Conservation (phyloP, 495 filamentous ascomycete species). For the Oidiodendron maius region DNA sequence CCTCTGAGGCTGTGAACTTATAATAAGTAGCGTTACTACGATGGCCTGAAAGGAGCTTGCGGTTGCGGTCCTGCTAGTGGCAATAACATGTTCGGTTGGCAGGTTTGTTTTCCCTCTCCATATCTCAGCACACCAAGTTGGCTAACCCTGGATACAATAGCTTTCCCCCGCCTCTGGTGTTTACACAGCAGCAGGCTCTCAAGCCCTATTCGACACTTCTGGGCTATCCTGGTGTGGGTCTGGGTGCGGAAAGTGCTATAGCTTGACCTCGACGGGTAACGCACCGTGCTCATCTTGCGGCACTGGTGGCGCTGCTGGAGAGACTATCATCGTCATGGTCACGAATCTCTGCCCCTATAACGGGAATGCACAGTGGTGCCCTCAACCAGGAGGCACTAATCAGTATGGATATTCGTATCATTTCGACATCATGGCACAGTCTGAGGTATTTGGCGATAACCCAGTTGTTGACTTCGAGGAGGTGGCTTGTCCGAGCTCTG, state of each 20-base stretch:
- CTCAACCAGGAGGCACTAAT: conserved; percentile 24
- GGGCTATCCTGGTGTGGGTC: conserved; percentile 28
- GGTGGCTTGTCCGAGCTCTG: conserved; percentile 25
- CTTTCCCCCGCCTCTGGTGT: conserved; percentile 11
- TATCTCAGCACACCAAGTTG: not conserved
- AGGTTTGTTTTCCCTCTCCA: conserved; percentile 11
- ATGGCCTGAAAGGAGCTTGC: conserved; percentile 29
- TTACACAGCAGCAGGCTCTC: conserved; percentile 29
- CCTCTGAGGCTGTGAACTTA: no score
- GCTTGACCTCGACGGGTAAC: conserved; percentile 31
- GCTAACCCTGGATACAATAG: conserved; percentile 1
- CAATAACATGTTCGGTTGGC: conserved; percentile 21
- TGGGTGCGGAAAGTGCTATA: conserved; percentile 35
- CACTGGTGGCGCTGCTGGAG: conserved; percentile 26
- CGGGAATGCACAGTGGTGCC: conserved; percentile 36
- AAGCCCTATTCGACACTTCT: conserved; percentile 26
- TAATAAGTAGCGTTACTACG: conserved; percentile 27
- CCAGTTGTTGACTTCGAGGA: conserved; percentile 31
- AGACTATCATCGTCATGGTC: conserved; percentile 36
- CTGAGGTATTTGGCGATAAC: conserved; percentile 31
- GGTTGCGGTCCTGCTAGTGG: conserved; percentile 25
- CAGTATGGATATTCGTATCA: conserved; percentile 35
- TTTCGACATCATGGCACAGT: conserved; percentile 37
- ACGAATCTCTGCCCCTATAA: conserved; percentile 35
- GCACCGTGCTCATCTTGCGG: conserved; percentile 28